A percentile compares a stretch with the other conserved stretches of the same genome.
Conservation (phyloP, 2,329 filamentous ascomycete genomes). For the Sporothrix brasiliensis region DNA sequence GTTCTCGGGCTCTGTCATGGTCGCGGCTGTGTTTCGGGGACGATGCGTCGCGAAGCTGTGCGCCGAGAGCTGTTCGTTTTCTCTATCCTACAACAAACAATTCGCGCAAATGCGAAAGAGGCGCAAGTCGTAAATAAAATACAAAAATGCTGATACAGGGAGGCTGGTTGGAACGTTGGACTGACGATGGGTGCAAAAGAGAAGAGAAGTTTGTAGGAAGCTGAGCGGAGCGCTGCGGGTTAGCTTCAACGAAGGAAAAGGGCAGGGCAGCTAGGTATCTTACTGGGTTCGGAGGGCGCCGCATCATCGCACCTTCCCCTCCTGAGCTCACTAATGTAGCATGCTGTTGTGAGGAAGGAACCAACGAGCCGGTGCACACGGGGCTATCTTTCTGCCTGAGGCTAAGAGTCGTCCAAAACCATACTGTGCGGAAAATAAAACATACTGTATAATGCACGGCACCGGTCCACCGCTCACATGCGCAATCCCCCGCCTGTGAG, state of each 20-base stretch:
- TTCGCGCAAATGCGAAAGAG: not conserved
- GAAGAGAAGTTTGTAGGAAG: not conserved
- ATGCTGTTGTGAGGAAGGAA: not conserved
- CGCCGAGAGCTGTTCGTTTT: not conserved
- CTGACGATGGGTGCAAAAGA: not conserved
- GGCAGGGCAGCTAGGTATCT: not conserved
- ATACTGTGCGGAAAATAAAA: not conserved
- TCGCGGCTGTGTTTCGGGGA: constrained; percentile 13
- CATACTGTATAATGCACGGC: constrained; percentile 3
- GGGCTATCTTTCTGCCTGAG: constrained; percentile 16
- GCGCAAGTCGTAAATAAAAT: not conserved
- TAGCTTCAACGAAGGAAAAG: constrained; percentile 7
- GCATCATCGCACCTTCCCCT: constrained; percentile 11
- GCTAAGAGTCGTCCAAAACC: too few species aligned
- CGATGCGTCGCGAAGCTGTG: not conserved
- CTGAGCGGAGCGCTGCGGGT: not conserved
- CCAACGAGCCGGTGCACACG: not conserved
- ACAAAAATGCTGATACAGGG: not conserved
- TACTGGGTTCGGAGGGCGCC: not conserved
- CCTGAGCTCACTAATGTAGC: constrained; percentile 1
- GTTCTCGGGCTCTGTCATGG: constrained; percentile 74
- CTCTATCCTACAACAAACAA: constrained; percentile 4
- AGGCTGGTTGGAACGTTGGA: not conserved
- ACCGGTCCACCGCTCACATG: not conserved
- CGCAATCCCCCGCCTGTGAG: constrained; percentile 4